These are phyloP conservation scores for Xanthoceras sorbifolium DNA, from an alignment of 345 rosid species.

Conservation along the genomic window DNA sequence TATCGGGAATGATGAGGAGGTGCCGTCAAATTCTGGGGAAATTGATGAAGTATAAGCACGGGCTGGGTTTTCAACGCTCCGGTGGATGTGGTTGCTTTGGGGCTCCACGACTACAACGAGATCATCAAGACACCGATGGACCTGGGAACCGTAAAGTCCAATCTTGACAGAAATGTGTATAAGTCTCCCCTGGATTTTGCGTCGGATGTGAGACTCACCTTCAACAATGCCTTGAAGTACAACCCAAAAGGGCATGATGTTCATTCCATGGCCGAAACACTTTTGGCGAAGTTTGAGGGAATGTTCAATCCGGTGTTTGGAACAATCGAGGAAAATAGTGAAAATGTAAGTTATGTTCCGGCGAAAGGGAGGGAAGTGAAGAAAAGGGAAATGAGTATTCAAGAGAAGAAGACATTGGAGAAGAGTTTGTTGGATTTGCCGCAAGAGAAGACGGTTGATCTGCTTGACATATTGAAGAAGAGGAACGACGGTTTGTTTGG, in stretches of 20 bases:
- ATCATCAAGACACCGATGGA: slow-evolving; percentile 62
- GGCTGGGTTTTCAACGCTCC: slow-evolving; percentile 51
- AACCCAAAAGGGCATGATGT: slow-evolving; percentile 49
- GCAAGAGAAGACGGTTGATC: slow-evolving; percentile 40
- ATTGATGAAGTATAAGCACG: slow-evolving; percentile 50
- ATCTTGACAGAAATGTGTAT: slow-evolving; percentile 30
- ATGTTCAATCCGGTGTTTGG: slow-evolving; percentile 20
- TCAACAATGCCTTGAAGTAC: slow-evolving; percentile 53
- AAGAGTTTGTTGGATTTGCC: slow-evolving; percentile 40
- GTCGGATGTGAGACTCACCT: slow-evolving; percentile 55
- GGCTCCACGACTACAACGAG: slow-evolving; percentile 46
- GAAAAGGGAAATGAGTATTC: slow-evolving; percentile 45
- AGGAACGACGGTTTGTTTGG: slow-evolving; percentile 32
- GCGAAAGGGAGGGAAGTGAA: slow-evolving; percentile 25
- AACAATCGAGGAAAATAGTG: background rate
- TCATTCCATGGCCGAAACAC: slow-evolving; percentile 42
- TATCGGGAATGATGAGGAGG: slow-evolving; percentile 28
- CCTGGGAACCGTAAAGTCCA: slow-evolving; percentile 50
- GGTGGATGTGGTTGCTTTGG: slow-evolving; percentile 41
- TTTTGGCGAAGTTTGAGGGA: slow-evolving; percentile 32
- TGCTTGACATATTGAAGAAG: slow-evolving; percentile 38
- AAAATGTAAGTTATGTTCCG: background rate
- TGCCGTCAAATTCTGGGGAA: slow-evolving; percentile 43
- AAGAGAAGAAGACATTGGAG: slow-evolving; percentile 45
- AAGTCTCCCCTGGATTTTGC: slow-evolving; percentile 43